Base-by-base conservation (phyloP, 768 basidiomycete species). In the Trametes elegans region DNA sequence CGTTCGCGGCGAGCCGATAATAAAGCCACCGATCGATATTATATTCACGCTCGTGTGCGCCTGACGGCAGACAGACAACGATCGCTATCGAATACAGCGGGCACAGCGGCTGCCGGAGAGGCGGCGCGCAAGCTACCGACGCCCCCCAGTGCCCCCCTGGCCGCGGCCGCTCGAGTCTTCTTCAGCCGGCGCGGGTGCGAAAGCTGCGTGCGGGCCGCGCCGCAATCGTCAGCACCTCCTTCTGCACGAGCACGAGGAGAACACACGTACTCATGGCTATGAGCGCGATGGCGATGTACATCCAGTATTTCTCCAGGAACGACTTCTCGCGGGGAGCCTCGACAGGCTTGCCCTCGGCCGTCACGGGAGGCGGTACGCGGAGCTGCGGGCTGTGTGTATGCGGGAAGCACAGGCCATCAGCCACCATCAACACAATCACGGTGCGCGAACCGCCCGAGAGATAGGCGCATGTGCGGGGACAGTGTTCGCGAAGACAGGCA, bases 271-370 rank as follows among this genome's bases (percentile, higher is more conserved):
- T 69, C 65, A 89, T 86, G 39, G 83, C 79, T 16, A 87, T 64
- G 9, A 87, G 68, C 39, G 81, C 68, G 3, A 83, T 76, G 36
- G 78, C 72, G 32, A 91, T 79, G 63, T 93, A 93, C 70, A 93
- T 75, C 93, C 93, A 95, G 69, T 95, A 95, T 68, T 93, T 94
- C 64, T 91, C 88, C 36, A 93, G 53, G 70, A 94, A 91, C 10
- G 83, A 74, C 70, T 93, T 88, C 65, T 95, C 90, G 0, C 79
- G 78, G 29, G 74, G 67, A 0, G 84, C 80, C 53, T 76, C 67
- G 21, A 88, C 73, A 18, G 82, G 79, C 63, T 83, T 79, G 41
- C 90, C 90, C 64, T 87, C 76, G 14, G 80, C 71, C 8, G 82
- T 83, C 21, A 91, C 68, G 5, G 81, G 83, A 8, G 87, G 87